A percentile compares a stretch with the other conserved stretches of the same genome.
phyloP scores from a whole-genome alignment of 225 moss, liverwort and hornwort genomes.

The Polytrichum formosum region DNA sequence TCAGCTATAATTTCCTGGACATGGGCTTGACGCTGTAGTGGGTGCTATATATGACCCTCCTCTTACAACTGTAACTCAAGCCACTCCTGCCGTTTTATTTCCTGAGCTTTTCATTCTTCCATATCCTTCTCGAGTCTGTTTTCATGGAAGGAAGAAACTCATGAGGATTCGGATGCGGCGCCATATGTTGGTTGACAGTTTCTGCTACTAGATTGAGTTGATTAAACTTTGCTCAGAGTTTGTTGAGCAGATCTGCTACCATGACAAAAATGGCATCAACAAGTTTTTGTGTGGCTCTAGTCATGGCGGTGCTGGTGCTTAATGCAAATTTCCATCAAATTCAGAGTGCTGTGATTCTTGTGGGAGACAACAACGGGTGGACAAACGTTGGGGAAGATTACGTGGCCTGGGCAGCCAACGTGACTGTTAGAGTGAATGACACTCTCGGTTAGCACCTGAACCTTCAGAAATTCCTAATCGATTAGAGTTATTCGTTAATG shows the following conservation, averaged over 20 bases:
- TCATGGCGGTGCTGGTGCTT: neutral
- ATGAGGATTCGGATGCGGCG: neutral
- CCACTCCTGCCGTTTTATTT: neutral
- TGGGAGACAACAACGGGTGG: neutral
- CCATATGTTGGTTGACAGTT: neutral
- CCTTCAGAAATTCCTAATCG: neutral
- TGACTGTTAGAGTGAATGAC: neutral
- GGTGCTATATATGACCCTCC: neutral
- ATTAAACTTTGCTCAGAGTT: neutral
- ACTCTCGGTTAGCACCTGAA: neutral
- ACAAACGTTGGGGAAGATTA: neutral
- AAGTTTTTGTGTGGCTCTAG: neutral
- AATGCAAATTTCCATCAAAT: neutral
- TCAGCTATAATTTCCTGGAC: neutral
- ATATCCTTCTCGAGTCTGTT: neutral
- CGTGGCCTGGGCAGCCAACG: neutral
- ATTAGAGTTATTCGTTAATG: no score
- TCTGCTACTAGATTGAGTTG: neutral
- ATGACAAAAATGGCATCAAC: neutral
- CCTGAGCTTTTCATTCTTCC: neutral
- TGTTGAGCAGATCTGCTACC: neutral
- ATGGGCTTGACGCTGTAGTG: neutral
- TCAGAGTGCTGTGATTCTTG: constrained; percentile 3
- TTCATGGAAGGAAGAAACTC: neutral
- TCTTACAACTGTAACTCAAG: neutral